Percentiles rank a stretch among this genome's conserved stretches.
phyloP scores from a whole-genome alignment of 2,329 filamentous ascomycete genomes.

The Xylaria digitata region DNA sequence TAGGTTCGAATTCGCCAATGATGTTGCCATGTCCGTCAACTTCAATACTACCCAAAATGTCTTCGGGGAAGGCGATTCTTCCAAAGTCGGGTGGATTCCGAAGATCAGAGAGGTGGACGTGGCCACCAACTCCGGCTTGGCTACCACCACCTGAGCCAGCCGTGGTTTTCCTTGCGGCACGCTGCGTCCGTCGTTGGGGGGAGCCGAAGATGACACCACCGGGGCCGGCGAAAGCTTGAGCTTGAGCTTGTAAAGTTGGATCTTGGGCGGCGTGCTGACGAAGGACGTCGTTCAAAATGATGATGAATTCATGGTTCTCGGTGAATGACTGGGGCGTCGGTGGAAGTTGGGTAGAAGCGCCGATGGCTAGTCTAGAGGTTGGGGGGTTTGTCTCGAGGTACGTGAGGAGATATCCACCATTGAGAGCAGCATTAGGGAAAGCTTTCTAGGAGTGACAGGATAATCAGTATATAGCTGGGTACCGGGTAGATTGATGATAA shows the following conservation, averaged over 20 bases:
- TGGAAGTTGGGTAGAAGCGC: constrained; percentile 67
- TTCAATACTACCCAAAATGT: constrained; percentile 75
- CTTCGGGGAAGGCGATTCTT: constrained; percentile 75
- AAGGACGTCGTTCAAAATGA: constrained; percentile 68
- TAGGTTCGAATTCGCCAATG: constrained; percentile 67
- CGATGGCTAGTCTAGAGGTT: constrained; percentile 65
- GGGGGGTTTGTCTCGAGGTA: constrained; percentile 70
- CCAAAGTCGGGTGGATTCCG: constrained; percentile 75
- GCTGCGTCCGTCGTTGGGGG: constrained; percentile 54
- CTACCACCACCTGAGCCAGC: constrained; percentile 54
- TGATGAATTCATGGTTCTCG: constrained; percentile 69
- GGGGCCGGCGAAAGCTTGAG: constrained; percentile 68
- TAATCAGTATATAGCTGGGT: constrained; percentile 33
- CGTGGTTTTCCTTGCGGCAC: constrained; percentile 46
- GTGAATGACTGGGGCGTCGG: constrained; percentile 70
- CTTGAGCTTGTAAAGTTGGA: constrained; percentile 65
- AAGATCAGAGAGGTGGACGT: constrained; percentile 72
- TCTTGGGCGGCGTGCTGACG: constrained; percentile 67
- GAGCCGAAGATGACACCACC: constrained; percentile 65
- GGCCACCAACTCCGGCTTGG: constrained; percentile 69
- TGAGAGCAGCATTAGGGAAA: constrained; percentile 60
- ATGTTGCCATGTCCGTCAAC: constrained; percentile 69
- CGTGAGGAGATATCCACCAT: constrained; percentile 65
- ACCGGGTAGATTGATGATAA: constrained; percentile 1
- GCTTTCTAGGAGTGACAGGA: constrained; percentile 61